Evolutionary conservation across 768 basidiomycete species (phyloP), one percentile per base, ranked within the genome.

Genomic region (Boletus fagicola): DNA sequence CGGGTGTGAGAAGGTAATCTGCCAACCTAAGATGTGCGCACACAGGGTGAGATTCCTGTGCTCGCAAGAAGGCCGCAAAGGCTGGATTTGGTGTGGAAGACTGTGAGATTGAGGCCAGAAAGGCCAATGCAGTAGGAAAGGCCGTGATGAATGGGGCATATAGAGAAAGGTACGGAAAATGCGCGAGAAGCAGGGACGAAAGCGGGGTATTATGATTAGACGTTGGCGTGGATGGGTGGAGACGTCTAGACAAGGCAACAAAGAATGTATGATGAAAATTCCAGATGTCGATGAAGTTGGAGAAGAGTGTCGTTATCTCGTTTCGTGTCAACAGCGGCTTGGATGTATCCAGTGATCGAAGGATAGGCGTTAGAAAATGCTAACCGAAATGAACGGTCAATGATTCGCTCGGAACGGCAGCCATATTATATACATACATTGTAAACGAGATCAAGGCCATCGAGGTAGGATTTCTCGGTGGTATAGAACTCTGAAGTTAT

Each of bases 251-350:
- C 30, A 92, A 77, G 2, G 85, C 80, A 7, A 80, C 75, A 56
- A 85, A 83, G 72, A 92, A 87, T 2, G 87, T 82, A 51, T 82
- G 87, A 72, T 92, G 90, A 43, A 92, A 78, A 65, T 92, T 93
- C 92, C 88, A 92, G 35, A 94, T 93, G 71, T 94, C 92, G 67
- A 92, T 86, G 61, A 94, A 92, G 70, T 93, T 93, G 60, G 88
- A 88, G 72, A 94, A 94, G 36, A 93, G 77, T 13, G 84, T 79
- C 1, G 86, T 88, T 56, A 94, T 80, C 45, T 84, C 80, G 3
- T 81, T 71, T 55, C 89, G 83, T 57, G 84, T 78, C 49, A 94
- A 78, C n/a, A 94, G 71, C 3, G 90, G 86, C 26, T 82, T 77
- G 5, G 83, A 63, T 3, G 82, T 84, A 59, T 90, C 88, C 61